A percentile compares a stretch with the other conserved stretches of the same genome.
Evolutionary conservation across 805 yeast genomes (phyloP).

Genomic region (Candida tallmaniae): DNA sequence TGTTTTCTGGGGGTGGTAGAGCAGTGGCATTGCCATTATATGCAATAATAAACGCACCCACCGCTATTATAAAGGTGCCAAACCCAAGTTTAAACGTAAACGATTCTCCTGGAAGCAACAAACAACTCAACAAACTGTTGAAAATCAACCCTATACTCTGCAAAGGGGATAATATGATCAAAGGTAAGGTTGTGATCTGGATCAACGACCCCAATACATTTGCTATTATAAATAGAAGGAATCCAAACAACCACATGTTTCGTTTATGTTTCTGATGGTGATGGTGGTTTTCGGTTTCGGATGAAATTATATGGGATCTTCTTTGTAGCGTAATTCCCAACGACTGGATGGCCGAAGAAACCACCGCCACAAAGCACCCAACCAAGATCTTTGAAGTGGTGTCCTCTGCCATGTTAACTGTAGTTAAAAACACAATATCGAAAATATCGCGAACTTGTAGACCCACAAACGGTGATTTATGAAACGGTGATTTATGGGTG

Average conservation of each 20-base stretch:
- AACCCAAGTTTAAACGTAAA: constrained; percentile 52
- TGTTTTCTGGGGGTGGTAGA: constrained; percentile 17
- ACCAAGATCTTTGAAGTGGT: not conserved
- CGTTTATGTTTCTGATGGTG: constrained; percentile 34
- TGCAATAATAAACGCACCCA: constrained; percentile 78
- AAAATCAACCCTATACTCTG: constrained; percentile 88
- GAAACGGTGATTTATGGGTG: too few species aligned
- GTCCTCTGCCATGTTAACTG: too few species aligned
- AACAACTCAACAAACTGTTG: constrained; percentile 66
- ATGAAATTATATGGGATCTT: constrained; percentile 55
- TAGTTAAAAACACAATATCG: too few species aligned
- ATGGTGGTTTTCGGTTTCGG: constrained; percentile 19
- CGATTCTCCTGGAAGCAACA: constrained; percentile 60
- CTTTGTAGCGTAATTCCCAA: constrained; percentile 80
- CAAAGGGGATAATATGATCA: constrained; percentile 73
- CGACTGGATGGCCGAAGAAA: constrained; percentile 76
- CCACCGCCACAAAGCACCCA: constrained; percentile 69
- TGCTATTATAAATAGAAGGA: constrained; percentile 62
- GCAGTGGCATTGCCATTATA: constrained; percentile 52
- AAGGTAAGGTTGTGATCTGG: constrained; percentile 79
- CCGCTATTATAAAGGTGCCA: constrained; percentile 65
- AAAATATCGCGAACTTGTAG: too few species aligned
- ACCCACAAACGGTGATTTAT: too few species aligned
- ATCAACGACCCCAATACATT: constrained; percentile 78
- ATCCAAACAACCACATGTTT: constrained; percentile 72